These are phyloP conservation scores for Cryptococcus deneoformans DNA, from an alignment of 1,284 basidiomycete species.

Conservation along the genomic window DNA sequence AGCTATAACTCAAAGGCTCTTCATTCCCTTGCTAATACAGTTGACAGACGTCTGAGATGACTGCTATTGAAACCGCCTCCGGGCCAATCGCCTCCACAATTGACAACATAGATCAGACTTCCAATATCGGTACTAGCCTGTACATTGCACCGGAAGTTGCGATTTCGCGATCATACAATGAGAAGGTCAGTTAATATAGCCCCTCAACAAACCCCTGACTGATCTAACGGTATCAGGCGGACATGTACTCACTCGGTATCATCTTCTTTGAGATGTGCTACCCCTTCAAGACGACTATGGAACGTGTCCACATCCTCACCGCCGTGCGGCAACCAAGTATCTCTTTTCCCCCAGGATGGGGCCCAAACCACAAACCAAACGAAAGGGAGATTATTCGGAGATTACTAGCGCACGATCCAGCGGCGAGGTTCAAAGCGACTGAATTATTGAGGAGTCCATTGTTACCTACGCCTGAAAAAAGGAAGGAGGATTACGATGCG, in stretches of 20 bases:
- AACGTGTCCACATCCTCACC: conserved; percentile 79
- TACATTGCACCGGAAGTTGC: conserved; percentile 88
- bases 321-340: conserved; percentile 69
- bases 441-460: conserved; percentile 78
- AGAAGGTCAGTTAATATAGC: conserved; percentile 25
- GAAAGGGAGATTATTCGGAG: conserved; percentile 61
- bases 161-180: conserved; percentile 50
- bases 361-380: conserved; percentile 55
- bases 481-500: conserved; percentile 35
- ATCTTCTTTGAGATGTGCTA: conserved; percentile 99
- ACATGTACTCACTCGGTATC: conserved; percentile 93
- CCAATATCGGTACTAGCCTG: conserved; percentile 85
- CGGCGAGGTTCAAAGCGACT: conserved; percentile 75
- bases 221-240: conserved; percentile 57
- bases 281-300: conserved; percentile 77
- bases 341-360: conserved; percentile 73
- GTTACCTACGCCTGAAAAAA: conserved; percentile 50
- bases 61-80: conserved; percentile 65
- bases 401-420: conserved; percentile 80
- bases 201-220: neutral
- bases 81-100: conserved; percentile 34
- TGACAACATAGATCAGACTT: conserved; percentile 30
- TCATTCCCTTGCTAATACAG: neutral
- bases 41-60: conserved; percentile 65
- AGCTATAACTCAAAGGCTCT: conserved; percentile 4